These are phyloP conservation scores for Kwoniella europaea DNA, from an alignment of 768 basidiomycete genomes.

Conservation along the genomic window DNA sequence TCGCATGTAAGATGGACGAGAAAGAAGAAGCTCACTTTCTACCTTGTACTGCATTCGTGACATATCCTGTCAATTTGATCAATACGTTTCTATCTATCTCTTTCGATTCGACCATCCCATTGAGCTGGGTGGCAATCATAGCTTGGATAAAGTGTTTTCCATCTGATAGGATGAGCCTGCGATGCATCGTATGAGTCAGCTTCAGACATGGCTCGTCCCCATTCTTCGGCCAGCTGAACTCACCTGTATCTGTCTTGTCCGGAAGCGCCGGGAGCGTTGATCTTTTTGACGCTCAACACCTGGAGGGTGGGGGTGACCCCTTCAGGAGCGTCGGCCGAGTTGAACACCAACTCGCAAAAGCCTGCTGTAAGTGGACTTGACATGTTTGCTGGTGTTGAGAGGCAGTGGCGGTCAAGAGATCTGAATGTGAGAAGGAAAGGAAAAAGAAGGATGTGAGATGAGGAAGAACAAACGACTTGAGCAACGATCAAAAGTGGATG, in stretches of 20 bases:
- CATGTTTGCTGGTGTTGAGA: constrained; percentile 30
- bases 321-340: constrained; percentile 40
- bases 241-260: constrained; percentile 58
- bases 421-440: neutral
- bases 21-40: constrained; percentile 68
- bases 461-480: constrained; percentile 22
- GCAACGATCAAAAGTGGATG: neutral
- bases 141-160: constrained; percentile 83
- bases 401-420: neutral
- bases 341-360: constrained; percentile 46
- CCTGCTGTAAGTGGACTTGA: constrained; percentile 46
- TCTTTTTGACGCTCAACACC: constrained; percentile 80
- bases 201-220: neutral
- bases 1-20: neutral
- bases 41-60: constrained; percentile 80
- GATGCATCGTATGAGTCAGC: neutral
- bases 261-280: constrained; percentile 61
- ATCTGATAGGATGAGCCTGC: constrained; percentile 78
- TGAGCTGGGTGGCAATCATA: constrained; percentile 93
- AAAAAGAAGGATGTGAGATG: constrained; percentile 10
- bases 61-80: constrained; percentile 72
- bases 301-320: constrained; percentile 67
- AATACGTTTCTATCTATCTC: constrained; percentile 71
- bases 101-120: constrained; percentile 71
- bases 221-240: constrained; percentile 18